Evolutionary conservation across 805 yeast genomes (phyloP).

Genomic region (Kodamaea kakaduensis): DNA sequence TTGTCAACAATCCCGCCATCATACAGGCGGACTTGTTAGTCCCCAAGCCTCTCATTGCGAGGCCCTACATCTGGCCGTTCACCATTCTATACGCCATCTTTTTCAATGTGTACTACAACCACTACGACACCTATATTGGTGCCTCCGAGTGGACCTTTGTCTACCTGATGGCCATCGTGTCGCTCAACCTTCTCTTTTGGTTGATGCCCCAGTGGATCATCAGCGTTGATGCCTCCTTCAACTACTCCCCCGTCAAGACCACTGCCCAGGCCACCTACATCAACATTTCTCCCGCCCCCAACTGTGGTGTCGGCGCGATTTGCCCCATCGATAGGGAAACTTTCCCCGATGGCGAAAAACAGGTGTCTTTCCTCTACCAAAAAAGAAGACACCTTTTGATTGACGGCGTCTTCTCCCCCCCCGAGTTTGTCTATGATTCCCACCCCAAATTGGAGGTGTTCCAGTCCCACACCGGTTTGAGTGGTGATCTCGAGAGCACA

Average conservation of each 20-base stretch:
- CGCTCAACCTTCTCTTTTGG: constrained; percentile 73
- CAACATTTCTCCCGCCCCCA: constrained; percentile 75
- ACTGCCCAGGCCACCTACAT: constrained; percentile 67
- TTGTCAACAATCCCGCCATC: constrained; percentile 71
- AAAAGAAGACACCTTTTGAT: constrained; percentile 84
- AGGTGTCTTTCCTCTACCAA: constrained; percentile 77
- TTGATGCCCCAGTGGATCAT: constrained; percentile 95
- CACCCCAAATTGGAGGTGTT: constrained; percentile 53
- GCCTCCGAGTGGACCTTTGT: constrained; percentile 97
- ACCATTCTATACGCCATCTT: constrained; percentile 72
- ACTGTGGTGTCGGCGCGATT: constrained; percentile 82
- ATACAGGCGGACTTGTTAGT: constrained; percentile 69
- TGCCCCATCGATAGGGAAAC: constrained; percentile 55
- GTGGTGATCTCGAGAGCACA: constrained; percentile 47
- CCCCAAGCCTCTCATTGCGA: constrained; percentile 53
- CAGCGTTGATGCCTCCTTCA: constrained; percentile 62
- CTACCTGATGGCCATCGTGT: constrained; percentile 66
- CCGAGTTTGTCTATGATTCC: constrained; percentile 67
- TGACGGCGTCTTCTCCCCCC: constrained; percentile 66
- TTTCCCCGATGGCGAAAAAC: constrained; percentile 54
- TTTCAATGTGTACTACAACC: constrained; percentile 55
- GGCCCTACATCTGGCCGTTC: constrained; percentile 85
- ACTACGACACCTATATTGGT: constrained; percentile 76
- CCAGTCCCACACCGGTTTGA: constrained; percentile 53
- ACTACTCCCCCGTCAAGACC: constrained; percentile 51